Conservation (phyloP, 2,329 filamentous ascomycete species). For the Fusarium guadeloupense region DNA sequence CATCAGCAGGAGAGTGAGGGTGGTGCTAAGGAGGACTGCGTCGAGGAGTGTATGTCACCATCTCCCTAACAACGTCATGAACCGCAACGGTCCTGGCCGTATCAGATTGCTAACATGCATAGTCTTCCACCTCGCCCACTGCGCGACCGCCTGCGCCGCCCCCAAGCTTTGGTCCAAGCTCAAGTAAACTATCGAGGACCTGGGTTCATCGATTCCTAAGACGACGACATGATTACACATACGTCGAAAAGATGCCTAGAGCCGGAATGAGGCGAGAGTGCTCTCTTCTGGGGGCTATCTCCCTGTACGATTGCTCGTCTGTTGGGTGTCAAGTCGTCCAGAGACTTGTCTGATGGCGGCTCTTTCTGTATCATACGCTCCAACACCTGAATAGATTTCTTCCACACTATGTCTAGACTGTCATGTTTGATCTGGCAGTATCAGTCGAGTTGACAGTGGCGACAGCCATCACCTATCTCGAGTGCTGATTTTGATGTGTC, state of each 20-base stretch:
- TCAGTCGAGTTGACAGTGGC: not conserved
- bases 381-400: constrained; percentile 47
- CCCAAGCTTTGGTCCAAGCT: constrained; percentile 94
- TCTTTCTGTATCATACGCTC: constrained; percentile 46
- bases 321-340: constrained; percentile 31
- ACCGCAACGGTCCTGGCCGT: not conserved
- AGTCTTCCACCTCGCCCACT: constrained; percentile 99
- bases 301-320: constrained; percentile 42
- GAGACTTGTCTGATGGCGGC: constrained; percentile 33
- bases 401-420: constrained; percentile 23
- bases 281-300: constrained; percentile 19
- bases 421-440: constrained; percentile 7
- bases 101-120: constrained; percentile 25
- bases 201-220: constrained; percentile 26
- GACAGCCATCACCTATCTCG: not conserved
- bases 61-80: constrained; percentile 16
- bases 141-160: constrained; percentile 89
- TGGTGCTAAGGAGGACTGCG: constrained; percentile 88
- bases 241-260: constrained; percentile 39
- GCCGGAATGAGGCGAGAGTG: constrained; percentile 37
- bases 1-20: constrained; percentile 70
- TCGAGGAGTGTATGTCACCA: constrained; percentile 91
- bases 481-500: not conserved
- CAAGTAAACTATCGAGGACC: constrained; percentile 70
- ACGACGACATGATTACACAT: constrained; percentile 38